These are phyloP conservation scores for Alnus rubra DNA, from an alignment of 306 rosid species.

Conservation along the genomic window DNA sequence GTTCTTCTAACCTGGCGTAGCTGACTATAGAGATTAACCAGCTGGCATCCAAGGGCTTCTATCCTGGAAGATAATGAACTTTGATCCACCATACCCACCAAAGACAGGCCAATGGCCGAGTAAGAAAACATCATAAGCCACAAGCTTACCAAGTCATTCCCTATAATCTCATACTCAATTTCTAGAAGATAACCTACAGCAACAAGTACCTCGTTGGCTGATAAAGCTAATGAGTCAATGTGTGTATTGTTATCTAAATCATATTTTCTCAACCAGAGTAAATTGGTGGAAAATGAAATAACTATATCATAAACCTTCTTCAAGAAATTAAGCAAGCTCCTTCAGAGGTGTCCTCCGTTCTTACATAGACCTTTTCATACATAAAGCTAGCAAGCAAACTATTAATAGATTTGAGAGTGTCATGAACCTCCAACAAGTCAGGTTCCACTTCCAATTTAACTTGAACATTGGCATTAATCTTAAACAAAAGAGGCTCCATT, in stretches of 20 bases:
- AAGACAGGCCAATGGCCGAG: conserved; percentile 50
- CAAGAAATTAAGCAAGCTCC: conserved; percentile 74
- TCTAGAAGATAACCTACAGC: conserved; percentile 70
- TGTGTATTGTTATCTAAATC: conserved; percentile 32
- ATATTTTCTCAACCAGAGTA: conserved; percentile 40
- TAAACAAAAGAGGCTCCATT: conserved; percentile 76
- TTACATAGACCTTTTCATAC: conserved; percentile 75
- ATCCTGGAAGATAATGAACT: conserved; percentile 46
- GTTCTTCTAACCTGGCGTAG: conserved; percentile 81
- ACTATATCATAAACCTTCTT: conserved; percentile 57
- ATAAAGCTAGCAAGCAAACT: conserved; percentile 65
- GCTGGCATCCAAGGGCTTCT: conserved; percentile 62
- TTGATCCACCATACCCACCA: conserved; percentile 32
- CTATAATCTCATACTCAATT: conserved; percentile 80
- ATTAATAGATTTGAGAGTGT: conserved; percentile 58
- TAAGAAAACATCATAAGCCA: conserved; percentile 68
- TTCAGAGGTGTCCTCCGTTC: conserved; percentile 76
- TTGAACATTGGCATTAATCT: conserved; percentile 37
- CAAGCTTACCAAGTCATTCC: conserved; percentile 61
- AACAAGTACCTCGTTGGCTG: conserved; percentile 56
- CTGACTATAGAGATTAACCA: conserved; percentile 70
- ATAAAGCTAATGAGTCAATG: conserved; percentile 35
- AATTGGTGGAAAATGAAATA: conserved; percentile 46
- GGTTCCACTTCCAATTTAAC: conserved; percentile 36
- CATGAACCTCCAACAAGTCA: conserved; percentile 44